Percentiles rank a stretch among this genome's conserved stretches.
phyloP scores from a whole-genome alignment of 371 early-diverging fungal species.

The Dinochytrium kinnereticum region DNA sequence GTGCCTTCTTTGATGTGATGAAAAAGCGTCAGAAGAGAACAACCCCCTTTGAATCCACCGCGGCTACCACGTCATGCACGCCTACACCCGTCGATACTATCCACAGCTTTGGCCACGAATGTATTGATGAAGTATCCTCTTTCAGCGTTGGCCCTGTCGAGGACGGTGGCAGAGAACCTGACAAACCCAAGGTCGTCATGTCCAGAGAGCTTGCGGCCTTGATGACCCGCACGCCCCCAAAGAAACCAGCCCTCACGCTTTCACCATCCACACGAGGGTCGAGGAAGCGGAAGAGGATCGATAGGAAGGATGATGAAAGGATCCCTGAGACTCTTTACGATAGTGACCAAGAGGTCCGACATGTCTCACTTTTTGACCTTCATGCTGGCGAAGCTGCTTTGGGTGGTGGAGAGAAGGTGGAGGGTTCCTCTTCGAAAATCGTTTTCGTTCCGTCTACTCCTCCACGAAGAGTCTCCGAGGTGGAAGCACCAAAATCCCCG shows the following conservation, averaged over 20 bases:
- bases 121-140: no score
- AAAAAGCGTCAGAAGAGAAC: not conserved
- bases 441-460: slow-evolving; percentile 6
- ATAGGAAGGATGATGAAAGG: slow-evolving; percentile 1
- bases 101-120: no score
- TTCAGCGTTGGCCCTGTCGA: no score
- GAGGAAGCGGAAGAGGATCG: not conserved
- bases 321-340: slow-evolving; percentile 4
- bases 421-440: no score
- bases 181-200: not conserved
- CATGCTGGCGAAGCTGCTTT: not conserved
- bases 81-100: no score
- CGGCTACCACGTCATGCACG: not conserved
- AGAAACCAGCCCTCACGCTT: not conserved
- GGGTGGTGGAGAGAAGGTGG: not conserved
- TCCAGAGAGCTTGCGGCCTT: not conserved
- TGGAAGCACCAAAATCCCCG: not conserved
- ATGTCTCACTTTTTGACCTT: not conserved
- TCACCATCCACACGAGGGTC: slow-evolving; percentile 9
- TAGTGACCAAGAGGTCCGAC: not conserved
- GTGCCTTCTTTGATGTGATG: no score
- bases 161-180: not conserved
- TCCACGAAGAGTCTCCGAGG: not conserved
- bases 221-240: not conserved
- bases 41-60: not conserved